These are phyloP conservation scores for Saccharomycopsis fodiens DNA, from an alignment of 805 yeast genomes.

Conservation along the genomic window DNA sequence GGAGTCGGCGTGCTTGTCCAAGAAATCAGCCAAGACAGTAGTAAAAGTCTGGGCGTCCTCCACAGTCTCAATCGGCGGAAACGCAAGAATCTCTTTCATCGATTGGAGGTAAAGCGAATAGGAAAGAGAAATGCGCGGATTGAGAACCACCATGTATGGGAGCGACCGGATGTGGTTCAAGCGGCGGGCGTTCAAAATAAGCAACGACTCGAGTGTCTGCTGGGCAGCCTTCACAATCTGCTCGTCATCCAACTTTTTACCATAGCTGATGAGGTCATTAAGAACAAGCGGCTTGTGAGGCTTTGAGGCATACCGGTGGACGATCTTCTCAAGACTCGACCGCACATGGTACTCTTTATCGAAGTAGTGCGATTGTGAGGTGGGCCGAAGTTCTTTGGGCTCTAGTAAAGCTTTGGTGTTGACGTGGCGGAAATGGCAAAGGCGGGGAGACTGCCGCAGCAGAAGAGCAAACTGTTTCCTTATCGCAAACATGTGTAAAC, in stretches of 20 bases:
- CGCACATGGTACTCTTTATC: constrained; percentile 49
- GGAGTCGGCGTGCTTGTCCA: constrained; percentile 78
- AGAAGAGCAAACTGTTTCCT: no score
- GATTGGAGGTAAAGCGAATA: constrained; percentile 69
- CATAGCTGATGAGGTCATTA: constrained; percentile 40
- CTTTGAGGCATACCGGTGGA: constrained; percentile 46
- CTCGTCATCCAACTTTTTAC: constrained; percentile 27
- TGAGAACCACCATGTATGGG: constrained; percentile 79
- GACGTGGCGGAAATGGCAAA: not conserved
- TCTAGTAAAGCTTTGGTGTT: constrained; percentile 8
- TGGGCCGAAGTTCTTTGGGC: constrained; percentile 1
- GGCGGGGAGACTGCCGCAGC: no score
- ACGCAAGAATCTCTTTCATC: constrained; percentile 41
- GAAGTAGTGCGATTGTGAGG: constrained; percentile 26
- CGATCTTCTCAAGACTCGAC: constrained; percentile 49
- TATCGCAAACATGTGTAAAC: no score
- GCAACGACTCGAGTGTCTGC: constrained; percentile 47
- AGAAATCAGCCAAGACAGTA: constrained; percentile 45
- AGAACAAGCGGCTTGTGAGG: constrained; percentile 48
- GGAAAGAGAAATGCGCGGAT: constrained; percentile 77
- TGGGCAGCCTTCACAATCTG: constrained; percentile 35
- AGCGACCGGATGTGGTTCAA: constrained; percentile 60
- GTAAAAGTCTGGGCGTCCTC: constrained; percentile 51
- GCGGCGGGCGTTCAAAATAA: constrained; percentile 63
- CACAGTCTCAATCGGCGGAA: constrained; percentile 37